Base-by-base conservation (phyloP, 2,329 filamentous ascomycete genomes). In the Coniochaeta pulveracea region DNA sequence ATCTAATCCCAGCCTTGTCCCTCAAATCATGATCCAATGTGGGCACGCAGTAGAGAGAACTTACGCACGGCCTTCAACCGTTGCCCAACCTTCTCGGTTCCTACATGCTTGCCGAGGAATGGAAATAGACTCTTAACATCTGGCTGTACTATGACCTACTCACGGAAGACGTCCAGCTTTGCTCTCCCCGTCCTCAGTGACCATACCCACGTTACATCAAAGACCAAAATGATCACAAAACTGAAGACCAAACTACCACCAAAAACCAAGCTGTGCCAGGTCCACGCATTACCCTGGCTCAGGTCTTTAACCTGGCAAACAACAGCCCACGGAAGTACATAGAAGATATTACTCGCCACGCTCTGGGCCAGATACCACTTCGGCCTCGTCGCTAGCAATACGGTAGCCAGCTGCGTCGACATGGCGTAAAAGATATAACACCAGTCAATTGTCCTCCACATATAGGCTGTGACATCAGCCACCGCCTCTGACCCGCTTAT, bases 281-380 rank as follows among this genome's bases (percentile, higher is more conserved):
- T 74, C 79, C 77, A 84, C 1, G 79, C 76, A 44, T 74, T 67
- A 0, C 54, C 52, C 3, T 58, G 48, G 6, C 64, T 61, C 28
- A 79, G 52, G 2, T 53, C 35, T n/a, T 53, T 54, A 4, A 55
- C 59, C 33, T 64, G 69, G 38, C 69, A 74, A 0, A 68, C 74
- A 25, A 85, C 70, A 0, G 79, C 77, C 77, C 79, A 85, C 0
- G 78, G 79, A 3, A 85, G 52, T 0, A 84, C 76, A 47, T 77
- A 84, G 0, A 78, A 49, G 0, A 85, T 30, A 43, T 84, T 85
- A 6, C 76, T 80, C 0, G 58, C 65, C 1, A 85, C 53, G 4
- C 72, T 76, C 48, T 84, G 78, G 37, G 68, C 73, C 0, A 84
- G 58, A 47, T 82, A 85, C 77, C 75, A 84, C 2, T 57, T 56